These are phyloP conservation scores for Penicillium sp. DNA, from an alignment of 2,329 filamentous ascomycete species.

Conservation along the genomic window DNA sequence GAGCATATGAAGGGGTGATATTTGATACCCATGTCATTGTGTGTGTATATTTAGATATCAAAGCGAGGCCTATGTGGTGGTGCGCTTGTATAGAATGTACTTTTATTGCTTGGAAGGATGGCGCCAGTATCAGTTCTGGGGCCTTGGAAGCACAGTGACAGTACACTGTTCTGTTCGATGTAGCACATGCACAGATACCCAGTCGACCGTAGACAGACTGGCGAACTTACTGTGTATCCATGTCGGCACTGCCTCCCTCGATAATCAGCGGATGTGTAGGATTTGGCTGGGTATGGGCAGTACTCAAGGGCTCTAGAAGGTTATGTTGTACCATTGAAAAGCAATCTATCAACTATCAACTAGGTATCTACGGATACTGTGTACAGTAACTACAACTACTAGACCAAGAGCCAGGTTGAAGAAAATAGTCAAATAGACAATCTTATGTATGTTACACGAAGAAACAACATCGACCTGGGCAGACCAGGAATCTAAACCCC, in stretches of 20 bases:
- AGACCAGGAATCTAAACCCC: background rate
- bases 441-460: conserved; percentile 9
- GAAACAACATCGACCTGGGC: background rate
- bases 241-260: background rate
- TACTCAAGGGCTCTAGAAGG: no score
- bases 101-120: no score
- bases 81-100: no score
- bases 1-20: conserved; percentile 32
- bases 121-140: no score
- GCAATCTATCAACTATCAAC: no score
- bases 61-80: background rate
- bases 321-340: no score
- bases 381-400: background rate
- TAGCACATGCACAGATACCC: no score
- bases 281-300: background rate
- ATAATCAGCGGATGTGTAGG: background rate
- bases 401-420: background rate
- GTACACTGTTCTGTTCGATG: no score
- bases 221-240: no score
- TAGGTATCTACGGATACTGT: no score
- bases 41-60: background rate
- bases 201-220: no score
- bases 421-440: conserved; percentile 6
- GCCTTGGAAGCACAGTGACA: no score
- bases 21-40: background rate